These are phyloP conservation scores for Leonotis leonurus DNA, from an alignment of 257 asterid genomes.

Conservation along the genomic window DNA sequence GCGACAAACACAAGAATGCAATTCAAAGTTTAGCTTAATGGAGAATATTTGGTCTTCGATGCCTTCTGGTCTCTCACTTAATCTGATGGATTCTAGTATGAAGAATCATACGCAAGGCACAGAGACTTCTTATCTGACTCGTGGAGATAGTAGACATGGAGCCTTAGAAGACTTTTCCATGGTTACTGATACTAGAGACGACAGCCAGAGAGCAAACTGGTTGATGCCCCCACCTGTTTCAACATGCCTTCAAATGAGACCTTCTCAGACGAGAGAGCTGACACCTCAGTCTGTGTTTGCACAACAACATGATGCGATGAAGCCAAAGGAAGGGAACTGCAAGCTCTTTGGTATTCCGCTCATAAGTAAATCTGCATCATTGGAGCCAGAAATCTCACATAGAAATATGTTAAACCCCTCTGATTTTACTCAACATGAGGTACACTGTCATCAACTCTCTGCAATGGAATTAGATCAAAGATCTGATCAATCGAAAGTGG, in stretches of 20 bases:
- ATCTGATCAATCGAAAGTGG: constrained; percentile 33
- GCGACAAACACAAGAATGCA: constrained; percentile 45
- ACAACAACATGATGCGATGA: constrained; percentile 35
- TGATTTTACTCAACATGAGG: constrained; percentile 19
- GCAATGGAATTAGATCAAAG: constrained; percentile 49
- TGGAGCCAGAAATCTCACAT: constrained; percentile 33
- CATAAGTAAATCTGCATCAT: constrained; percentile 28
- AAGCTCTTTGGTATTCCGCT: constrained; percentile 87
- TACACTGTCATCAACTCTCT: constrained; percentile 35
- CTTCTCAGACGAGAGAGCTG: constrained; percentile 53
- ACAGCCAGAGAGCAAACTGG: constrained; percentile 59
- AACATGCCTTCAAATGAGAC: constrained; percentile 46
- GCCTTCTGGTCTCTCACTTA: constrained; percentile 61
- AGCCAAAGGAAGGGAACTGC: constrained; percentile 63
- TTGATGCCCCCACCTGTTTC: constrained; percentile 63
- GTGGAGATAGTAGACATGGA: constrained; percentile 49
- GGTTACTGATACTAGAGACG: constrained; percentile 36
- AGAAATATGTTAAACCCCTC: constrained; percentile 27
- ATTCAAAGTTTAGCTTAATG: constrained; percentile 35
- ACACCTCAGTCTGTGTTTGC: constrained; percentile 34
- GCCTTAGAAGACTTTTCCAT: constrained; percentile 40
- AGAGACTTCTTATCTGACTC: constrained; percentile 39
- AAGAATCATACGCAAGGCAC: constrained; percentile 38
- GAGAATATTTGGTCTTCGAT: constrained; percentile 55
- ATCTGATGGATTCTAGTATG: constrained; percentile 49